Conservation (phyloP, 2,329 filamentous ascomycete species). For the Pseudogymnoascus sp. region DNA sequence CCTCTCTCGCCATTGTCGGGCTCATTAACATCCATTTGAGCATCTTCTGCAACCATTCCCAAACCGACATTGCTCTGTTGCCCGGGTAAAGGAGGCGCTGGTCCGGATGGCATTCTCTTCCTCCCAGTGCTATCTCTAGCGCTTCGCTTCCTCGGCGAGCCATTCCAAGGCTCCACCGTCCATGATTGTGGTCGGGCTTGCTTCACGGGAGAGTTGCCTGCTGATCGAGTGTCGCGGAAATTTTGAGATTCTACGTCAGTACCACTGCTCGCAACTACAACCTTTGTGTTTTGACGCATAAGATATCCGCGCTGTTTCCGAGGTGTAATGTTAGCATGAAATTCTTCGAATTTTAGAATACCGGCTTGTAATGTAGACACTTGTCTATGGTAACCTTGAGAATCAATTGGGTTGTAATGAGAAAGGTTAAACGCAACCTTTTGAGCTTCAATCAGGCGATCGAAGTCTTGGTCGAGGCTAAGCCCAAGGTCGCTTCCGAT, state of each 20-base stretch:
- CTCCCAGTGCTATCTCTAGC: conserved; percentile 50
- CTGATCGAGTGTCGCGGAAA: conserved; percentile 45
- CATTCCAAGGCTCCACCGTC: conserved; percentile 96
- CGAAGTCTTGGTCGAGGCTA: conserved; percentile 85
- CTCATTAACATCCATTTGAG: conserved; percentile 35
- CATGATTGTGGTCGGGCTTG: conserved; percentile 80
- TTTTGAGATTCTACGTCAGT: conserved; percentile 53
- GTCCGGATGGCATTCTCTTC: conserved; percentile 36
- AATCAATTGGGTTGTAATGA: conserved; percentile 19
- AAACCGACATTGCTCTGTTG: conserved; percentile 68
- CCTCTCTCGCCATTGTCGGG: conserved; percentile 75
- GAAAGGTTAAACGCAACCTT: conserved; percentile 62
- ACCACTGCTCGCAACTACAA: conserved; percentile 76
- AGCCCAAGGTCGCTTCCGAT: conserved; percentile 57
- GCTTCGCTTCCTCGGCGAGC: conserved; percentile 59
- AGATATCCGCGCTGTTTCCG: conserved; percentile 87
- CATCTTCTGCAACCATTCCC: conserved; percentile 58
- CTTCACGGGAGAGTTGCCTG: conserved; percentile 62
- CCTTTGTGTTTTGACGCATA: conserved; percentile 97
- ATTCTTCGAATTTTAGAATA: neutral
- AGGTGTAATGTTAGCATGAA: conserved; percentile 53
- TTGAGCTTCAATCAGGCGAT: conserved; percentile 89
- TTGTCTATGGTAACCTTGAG: conserved; percentile 34
- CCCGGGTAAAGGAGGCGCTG: conserved; percentile 76
- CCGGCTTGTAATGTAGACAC: conserved; percentile 28